Percentiles rank a stretch among this genome's conserved stretches.
phyloP scores from a whole-genome alignment of 164 flowering plant species.

The Brasenia schreberi region DNA sequence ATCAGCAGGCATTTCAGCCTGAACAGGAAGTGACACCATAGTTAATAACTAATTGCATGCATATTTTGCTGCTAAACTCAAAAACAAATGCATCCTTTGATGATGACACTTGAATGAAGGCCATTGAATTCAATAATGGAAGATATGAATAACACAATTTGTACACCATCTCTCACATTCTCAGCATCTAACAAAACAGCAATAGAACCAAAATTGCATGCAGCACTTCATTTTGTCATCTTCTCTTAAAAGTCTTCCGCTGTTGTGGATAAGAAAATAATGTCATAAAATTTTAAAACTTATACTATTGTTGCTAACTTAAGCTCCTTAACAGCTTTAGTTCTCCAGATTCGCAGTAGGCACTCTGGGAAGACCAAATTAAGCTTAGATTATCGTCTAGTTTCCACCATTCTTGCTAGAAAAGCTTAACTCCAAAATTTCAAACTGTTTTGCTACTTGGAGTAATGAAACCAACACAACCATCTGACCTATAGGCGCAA shows the following conservation, averaged over 20 bases:
- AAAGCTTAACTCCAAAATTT: background rate
- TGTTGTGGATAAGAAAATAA: background rate
- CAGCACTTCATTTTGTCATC: background rate
- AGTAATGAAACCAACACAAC: background rate
- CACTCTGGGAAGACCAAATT: too few relatives aligned
- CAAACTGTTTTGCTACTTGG: background rate
- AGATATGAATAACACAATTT: background rate
- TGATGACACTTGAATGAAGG: background rate
- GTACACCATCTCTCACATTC: background rate
- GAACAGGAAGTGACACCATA: background rate
- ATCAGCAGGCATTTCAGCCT: conserved; percentile 98
- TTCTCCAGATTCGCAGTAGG: too few relatives aligned
- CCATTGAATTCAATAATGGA: background rate
- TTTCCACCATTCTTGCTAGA: background rate
- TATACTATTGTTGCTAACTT: too few relatives aligned
- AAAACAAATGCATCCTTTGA: background rate
- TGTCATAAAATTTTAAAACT: too few relatives aligned
- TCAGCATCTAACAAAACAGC: background rate
- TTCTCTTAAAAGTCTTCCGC: background rate
- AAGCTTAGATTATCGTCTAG: background rate
- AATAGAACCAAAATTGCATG: background rate
- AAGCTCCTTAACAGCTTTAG: too few relatives aligned
- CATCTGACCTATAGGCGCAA: background rate
- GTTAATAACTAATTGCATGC: too few relatives aligned
- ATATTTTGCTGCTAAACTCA: background rate